phyloP scores from a whole-genome alignment of 2,329 filamentous ascomycete genomes.

The Xylogone sp. region DNA sequence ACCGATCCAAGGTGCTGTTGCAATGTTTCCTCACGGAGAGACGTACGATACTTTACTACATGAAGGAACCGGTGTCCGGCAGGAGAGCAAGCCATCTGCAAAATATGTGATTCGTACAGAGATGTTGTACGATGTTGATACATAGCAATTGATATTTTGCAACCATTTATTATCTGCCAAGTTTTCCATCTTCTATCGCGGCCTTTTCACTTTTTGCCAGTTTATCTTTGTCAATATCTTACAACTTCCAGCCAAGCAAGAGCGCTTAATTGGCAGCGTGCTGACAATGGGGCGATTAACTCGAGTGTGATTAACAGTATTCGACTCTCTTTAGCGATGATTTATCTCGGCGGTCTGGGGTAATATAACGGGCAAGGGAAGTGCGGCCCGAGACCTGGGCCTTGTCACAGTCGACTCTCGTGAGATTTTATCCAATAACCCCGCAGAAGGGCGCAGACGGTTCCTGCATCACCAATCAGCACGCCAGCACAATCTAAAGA shows the following conservation, averaged over 20 bases:
- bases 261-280: no score
- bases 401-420: background rate
- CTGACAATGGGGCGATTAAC: no score
- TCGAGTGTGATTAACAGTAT: no score
- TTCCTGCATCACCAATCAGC: background rate
- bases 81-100: slow-evolving; percentile 51
- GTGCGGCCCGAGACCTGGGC: background rate
- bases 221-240: no score
- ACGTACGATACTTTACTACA: slow-evolving; percentile 61
- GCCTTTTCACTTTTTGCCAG: no score
- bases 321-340: no score
- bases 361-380: no score
- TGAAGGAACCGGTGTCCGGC: slow-evolving; percentile 67
- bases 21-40: slow-evolving; percentile 68
- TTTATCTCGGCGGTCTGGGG: no score
- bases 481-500: background rate
- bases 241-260: no score
- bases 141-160: slow-evolving; percentile 1
- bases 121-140: slow-evolving; percentile 61
- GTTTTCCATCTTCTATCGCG: no score
- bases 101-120: slow-evolving; percentile 70
- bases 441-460: background rate
- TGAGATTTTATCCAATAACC: background rate
- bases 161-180: background rate
- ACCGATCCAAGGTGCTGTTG: slow-evolving; percentile 65